These are phyloP conservation scores for Excoecaria agallocha DNA, from an alignment of 345 rosid species.

Conservation along the genomic window DNA sequence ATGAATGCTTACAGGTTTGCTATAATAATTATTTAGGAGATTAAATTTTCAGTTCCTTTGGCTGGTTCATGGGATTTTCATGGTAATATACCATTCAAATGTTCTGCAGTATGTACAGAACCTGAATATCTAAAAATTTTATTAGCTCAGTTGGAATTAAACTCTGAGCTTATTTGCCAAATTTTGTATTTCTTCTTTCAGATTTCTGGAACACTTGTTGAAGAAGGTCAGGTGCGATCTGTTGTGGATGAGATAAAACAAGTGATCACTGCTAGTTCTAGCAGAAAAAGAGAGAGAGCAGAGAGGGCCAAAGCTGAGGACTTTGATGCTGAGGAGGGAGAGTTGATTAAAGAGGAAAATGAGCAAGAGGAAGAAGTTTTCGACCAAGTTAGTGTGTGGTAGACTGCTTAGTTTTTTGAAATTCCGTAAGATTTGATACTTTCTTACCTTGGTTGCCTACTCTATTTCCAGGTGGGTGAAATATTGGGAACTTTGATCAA, in stretches of 20 bases:
- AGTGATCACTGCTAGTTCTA: slow-evolving; percentile 94
- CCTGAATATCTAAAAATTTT: neutral
- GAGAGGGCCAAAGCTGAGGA: slow-evolving; percentile 97
- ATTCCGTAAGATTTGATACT: neutral
- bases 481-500: slow-evolving; percentile 96
- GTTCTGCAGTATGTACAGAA: neutral
- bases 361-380: slow-evolving; percentile 99
- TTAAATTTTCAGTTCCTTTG: neutral
- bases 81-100: neutral
- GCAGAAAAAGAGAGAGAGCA: slow-evolving; percentile 88
- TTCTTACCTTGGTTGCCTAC: neutral
- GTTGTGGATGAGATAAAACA: slow-evolving; percentile 89
- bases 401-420: neutral
- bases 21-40: slow-evolving; percentile 26
- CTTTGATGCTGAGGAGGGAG: slow-evolving; percentile 97
- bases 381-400: slow-evolving; percentile 73
- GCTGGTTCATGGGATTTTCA: slow-evolving; percentile 22
- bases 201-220: slow-evolving; percentile 81
- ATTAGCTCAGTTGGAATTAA: neutral
- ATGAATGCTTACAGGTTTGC: slow-evolving; percentile 93
- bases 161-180: neutral
- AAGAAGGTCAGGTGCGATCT: slow-evolving; percentile 83
- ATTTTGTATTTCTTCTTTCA: slow-evolving; percentile 34
- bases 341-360: slow-evolving; percentile 96
- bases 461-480: slow-evolving; percentile 79